These are phyloP conservation scores for Crotalaria pallida DNA, from an alignment of 306 rosid genomes.

Conservation along the genomic window DNA sequence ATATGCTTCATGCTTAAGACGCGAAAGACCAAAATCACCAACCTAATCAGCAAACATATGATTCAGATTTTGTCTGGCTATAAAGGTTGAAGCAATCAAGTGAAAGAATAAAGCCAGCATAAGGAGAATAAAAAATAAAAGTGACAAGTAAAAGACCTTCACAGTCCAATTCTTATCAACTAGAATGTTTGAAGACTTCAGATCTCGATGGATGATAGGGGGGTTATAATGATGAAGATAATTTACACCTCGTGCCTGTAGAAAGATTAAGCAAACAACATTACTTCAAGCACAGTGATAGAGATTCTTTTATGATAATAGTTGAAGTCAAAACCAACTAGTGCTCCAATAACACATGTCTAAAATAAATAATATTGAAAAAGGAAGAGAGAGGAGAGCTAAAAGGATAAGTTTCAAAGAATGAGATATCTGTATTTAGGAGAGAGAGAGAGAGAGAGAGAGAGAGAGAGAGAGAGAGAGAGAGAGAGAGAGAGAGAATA, in stretches of 20 bases:
- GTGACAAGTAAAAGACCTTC: constrained; percentile 51
- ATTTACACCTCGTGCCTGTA: constrained; percentile 90
- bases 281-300: constrained; percentile 14
- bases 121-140: neutral
- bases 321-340: neutral
- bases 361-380: neutral
- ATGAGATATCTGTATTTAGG: neutral
- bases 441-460: neutral
- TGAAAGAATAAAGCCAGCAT: neutral
- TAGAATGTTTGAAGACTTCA: constrained; percentile 89
- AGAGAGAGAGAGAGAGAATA: neutral
- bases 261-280: constrained; percentile 25
- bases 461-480: neutral
- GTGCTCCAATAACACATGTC: constrained; percentile 8
- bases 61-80: constrained; percentile 1
- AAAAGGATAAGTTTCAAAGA: neutral
- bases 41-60: constrained; percentile 28
- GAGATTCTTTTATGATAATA: constrained; percentile 12
- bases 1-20: constrained; percentile 41
- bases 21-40: constrained; percentile 48
- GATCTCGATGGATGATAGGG: constrained; percentile 93
- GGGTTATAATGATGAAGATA: constrained; percentile 94
- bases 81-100: neutral
- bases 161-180: constrained; percentile 94
- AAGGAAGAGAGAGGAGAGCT: neutral